Percentiles rank a stretch among this genome's conserved stretches.
Evolutionary conservation across 441 rosid species (phyloP).

Genomic region (Gossypium schwendimanii): DNA sequence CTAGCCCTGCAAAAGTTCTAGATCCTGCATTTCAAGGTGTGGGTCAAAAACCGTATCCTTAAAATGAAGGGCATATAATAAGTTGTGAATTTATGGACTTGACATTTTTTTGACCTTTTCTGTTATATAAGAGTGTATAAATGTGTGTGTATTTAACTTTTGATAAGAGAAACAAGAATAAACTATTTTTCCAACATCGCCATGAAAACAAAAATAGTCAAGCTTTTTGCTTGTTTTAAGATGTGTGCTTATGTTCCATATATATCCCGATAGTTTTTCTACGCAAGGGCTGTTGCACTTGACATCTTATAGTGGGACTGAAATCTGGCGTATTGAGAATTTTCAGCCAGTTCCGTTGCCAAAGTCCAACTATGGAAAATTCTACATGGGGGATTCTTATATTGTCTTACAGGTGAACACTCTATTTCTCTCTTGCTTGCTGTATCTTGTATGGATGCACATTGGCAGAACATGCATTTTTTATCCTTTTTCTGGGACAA

Average conservation of each 20-base stretch:
- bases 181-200: neutral
- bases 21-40: conserved; percentile 97
- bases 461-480: neutral
- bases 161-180: neutral
- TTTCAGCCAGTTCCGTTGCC: conserved; percentile 81
- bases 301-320: conserved; percentile 77
- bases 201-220: neutral
- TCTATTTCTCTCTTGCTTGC: neutral
- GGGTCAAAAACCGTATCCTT: conserved; percentile 93
- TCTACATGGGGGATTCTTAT: conserved; percentile 88
- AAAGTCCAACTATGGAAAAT: conserved; percentile 85
- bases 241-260: conserved; percentile 9
- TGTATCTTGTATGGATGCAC: neutral
- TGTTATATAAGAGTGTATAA: neutral
- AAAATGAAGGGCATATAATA: conserved; percentile 3
- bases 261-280: conserved; percentile 7
- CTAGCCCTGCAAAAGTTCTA: conserved; percentile 63
- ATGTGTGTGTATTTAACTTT: neutral
- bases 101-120: neutral
- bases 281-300: conserved; percentile 35
- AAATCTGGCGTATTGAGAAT: conserved; percentile 96
- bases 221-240: neutral
- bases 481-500: neutral
- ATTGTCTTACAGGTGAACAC: conserved; percentile 73
- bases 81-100: conserved; percentile 5